phyloP scores from a whole-genome alignment of 164 flowering plant genomes.

The Chimonanthus praecox region DNA sequence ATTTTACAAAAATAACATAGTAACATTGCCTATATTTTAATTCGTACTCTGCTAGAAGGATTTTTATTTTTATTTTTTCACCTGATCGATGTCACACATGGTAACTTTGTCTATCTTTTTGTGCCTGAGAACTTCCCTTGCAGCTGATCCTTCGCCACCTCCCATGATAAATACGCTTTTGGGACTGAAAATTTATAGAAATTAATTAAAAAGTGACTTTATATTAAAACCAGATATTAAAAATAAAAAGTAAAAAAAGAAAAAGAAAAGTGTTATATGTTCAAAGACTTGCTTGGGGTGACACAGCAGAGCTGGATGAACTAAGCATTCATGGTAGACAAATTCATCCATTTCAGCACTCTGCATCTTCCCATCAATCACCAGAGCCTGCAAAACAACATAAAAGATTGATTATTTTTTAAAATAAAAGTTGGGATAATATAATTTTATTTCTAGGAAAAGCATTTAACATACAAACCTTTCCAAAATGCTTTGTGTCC shows the following conservation, averaged over 20 bases:
- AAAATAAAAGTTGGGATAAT: neutral
- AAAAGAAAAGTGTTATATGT: neutral
- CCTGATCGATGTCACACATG: slow-evolving; percentile 93
- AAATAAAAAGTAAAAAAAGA: too few relatives aligned
- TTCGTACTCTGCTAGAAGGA: too few relatives aligned
- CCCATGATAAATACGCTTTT: slow-evolving; percentile 82
- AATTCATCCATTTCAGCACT: slow-evolving; percentile 83
- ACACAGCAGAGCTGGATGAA: slow-evolving; percentile 71
- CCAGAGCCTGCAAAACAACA: slow-evolving; percentile 39
- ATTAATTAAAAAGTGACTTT: neutral
- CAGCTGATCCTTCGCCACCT: slow-evolving; percentile 94
- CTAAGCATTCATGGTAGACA: slow-evolving; percentile 79
- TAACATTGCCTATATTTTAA: too few relatives aligned
- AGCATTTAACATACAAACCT: slow-evolving; percentile 29
- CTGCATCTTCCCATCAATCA: slow-evolving; percentile 94
- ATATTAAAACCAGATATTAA: neutral
- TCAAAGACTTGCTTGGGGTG: slow-evolving; percentile 50
- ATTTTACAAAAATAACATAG: too few relatives aligned
- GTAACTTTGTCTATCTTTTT: slow-evolving; percentile 56
- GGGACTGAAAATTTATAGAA: slow-evolving; percentile 42
- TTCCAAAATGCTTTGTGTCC: slow-evolving; percentile 84
- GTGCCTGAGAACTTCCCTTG: slow-evolving; percentile 77
- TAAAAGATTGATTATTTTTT: neutral
- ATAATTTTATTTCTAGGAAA: neutral
- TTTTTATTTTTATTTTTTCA: slow-evolving; percentile 7